phyloP scores from a whole-genome alignment of 2,329 filamentous ascomycete species.

The Huntiella abstrusa region DNA sequence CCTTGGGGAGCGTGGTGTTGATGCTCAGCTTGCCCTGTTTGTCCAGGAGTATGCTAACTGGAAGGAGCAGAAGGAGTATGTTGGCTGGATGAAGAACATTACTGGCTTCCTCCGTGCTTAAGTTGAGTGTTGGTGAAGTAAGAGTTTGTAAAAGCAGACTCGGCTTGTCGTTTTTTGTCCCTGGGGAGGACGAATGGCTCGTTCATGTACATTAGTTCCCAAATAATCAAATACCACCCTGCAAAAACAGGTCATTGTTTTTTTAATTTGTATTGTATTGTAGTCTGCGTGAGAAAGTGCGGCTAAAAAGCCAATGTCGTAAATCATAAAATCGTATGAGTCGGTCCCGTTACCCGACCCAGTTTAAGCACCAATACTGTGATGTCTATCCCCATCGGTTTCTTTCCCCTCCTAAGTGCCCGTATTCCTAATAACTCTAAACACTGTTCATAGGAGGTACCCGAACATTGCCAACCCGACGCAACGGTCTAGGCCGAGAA shows the following conservation, averaged over 20 bases:
- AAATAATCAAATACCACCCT: too few species aligned
- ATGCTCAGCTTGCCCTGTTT: slow-evolving; percentile 70
- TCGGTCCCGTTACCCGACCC: too few species aligned
- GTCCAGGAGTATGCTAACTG: slow-evolving; percentile 90
- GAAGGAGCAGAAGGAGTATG: slow-evolving; percentile 97
- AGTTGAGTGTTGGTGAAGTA: slow-evolving; percentile 24
- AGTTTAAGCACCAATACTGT: too few species aligned
- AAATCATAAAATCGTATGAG: background rate
- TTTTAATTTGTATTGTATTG: too few species aligned
- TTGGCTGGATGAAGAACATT: slow-evolving; percentile 72
- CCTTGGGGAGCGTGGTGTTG: slow-evolving; percentile 85
- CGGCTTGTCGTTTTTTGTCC: background rate
- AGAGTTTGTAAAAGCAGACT: background rate
- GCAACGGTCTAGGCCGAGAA: slow-evolving; percentile 7
- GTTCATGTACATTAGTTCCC: too few species aligned
- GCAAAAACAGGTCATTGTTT: too few species aligned
- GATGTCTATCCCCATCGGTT: too few species aligned
- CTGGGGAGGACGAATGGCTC: background rate
- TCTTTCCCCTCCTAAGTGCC: too few species aligned
- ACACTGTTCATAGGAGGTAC: slow-evolving; percentile 8
- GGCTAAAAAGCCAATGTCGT: background rate
- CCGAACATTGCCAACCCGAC: slow-evolving; percentile 5
- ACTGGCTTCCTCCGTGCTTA: slow-evolving; percentile 49
- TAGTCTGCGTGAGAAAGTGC: too few species aligned
- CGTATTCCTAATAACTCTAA: background rate